phyloP scores from a whole-genome alignment of 345 rosid species.

The Euphorbia pulcherrima region DNA sequence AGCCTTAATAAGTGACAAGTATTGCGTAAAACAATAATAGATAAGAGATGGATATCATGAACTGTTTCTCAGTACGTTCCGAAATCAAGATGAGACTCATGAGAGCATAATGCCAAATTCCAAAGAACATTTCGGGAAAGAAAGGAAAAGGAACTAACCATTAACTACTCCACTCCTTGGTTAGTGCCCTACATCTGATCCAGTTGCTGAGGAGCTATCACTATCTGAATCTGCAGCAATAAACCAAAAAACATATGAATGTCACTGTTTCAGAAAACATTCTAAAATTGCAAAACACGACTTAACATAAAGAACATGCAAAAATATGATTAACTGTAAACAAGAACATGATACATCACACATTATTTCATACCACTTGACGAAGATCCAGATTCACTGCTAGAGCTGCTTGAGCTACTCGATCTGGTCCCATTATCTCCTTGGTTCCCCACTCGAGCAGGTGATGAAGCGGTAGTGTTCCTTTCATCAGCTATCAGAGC shows the following conservation, averaged over 20 bases:
- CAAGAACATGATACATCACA: background rate
- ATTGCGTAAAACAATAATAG: background rate
- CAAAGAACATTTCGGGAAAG: background rate
- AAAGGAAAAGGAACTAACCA: slow-evolving; percentile 21
- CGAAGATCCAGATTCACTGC: slow-evolving; percentile 95
- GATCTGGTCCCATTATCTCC: slow-evolving; percentile 66
- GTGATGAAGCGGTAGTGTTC: slow-evolving; percentile 45
- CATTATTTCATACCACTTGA: slow-evolving; percentile 65
- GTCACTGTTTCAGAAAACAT: background rate
- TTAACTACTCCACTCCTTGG: slow-evolving; percentile 27
- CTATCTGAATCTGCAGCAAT: slow-evolving; percentile 78
- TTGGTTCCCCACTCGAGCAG: slow-evolving; percentile 53
- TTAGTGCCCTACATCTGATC: slow-evolving; percentile 63
- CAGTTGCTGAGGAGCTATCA: slow-evolving; percentile 85
- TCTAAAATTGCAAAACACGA: background rate
- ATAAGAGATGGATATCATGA: background rate
- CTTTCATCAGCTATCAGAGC: slow-evolving; percentile 44
- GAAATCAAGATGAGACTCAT: background rate
- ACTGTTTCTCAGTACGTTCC: background rate
- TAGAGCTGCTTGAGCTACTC: slow-evolving; percentile 94
- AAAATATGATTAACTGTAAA: background rate
- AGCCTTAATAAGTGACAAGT: background rate
- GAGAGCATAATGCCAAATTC: background rate
- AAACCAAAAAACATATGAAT: background rate
- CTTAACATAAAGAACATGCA: too few relatives aligned